Conservation (phyloP, 2,329 filamentous ascomycete species). For the Penicillium sp. region DNA sequence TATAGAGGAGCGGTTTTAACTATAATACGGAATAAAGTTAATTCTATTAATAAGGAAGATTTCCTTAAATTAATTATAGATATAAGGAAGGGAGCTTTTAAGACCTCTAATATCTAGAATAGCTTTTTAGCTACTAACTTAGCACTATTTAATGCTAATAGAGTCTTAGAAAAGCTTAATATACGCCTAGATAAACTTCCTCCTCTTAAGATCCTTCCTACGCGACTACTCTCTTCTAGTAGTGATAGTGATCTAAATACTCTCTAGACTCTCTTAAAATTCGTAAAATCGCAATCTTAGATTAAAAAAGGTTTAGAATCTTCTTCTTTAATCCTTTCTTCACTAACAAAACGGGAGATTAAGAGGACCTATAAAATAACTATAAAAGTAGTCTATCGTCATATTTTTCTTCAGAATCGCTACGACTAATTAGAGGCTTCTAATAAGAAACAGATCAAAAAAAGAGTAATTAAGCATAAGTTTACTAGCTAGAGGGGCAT, state of each 20-base stretch:
- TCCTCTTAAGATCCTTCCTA: neutral
- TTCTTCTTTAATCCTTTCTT: constrained; percentile 14
- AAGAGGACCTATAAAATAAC: constrained; percentile 12
- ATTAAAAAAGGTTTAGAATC: constrained; percentile 9
- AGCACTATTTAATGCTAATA: neutral
- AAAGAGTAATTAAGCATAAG: neutral
- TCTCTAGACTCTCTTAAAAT: neutral
- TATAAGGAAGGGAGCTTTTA: neutral
- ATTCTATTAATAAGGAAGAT: constrained; percentile 6
- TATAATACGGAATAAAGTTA: neutral
- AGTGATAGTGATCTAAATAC: constrained; percentile 1
- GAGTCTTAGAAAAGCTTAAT: neutral
- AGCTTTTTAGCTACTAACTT: neutral
- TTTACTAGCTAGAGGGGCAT: constrained; percentile 7
- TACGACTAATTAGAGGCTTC: constrained; percentile 1
- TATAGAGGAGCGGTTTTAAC: neutral
- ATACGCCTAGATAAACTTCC: neutral
- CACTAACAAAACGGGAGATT: constrained; percentile 14
- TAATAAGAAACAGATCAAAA: constrained; percentile 14
- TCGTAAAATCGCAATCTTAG: neutral
- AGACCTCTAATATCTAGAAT: neutral
- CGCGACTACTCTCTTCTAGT: neutral
- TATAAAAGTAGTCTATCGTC: constrained; percentile 9
- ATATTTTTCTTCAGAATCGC: constrained; percentile 11
- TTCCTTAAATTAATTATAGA: neutral